Evolutionary conservation across 257 asterid species (phyloP).

Genomic region (Solanum acaule): DNA sequence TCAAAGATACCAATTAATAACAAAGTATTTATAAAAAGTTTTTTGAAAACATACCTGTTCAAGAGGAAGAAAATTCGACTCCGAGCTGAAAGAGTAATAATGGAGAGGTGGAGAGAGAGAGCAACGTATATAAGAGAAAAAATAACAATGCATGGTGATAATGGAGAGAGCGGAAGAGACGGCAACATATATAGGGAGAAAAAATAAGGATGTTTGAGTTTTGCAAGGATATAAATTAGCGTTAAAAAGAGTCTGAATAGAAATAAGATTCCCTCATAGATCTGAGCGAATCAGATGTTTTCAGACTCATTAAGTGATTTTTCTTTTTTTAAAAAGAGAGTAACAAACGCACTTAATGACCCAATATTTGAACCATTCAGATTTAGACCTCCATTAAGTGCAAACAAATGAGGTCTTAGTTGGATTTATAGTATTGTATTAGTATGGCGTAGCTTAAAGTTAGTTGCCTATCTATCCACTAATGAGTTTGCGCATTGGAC

Average conservation of each 20-base stretch:
- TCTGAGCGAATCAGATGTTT: background rate
- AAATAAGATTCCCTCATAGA: background rate
- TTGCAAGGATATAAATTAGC: background rate
- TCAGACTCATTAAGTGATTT: background rate
- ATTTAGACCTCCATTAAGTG: background rate
- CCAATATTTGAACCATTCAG: background rate
- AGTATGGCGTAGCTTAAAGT: background rate
- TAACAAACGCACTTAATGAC: no score
- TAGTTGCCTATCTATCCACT: background rate
- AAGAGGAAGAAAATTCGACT: no score
- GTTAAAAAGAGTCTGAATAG: background rate
- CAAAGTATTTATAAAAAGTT: no score
- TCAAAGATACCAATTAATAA: no score
- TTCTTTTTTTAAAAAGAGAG: fast-evolving
- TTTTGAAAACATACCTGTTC: no score
- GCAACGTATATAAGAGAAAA: no score
- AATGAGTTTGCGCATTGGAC: background rate
- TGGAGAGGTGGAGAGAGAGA: no score
- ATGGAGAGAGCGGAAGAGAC: no score
- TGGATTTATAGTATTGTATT: background rate
- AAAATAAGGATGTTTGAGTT: background rate
- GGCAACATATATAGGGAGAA: background rate
- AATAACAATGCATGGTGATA: no score
- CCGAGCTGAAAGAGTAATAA: no score
- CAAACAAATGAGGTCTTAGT: background rate